These are phyloP conservation scores for Lanmaoa pseudosensibilis DNA, from an alignment of 768 basidiomycete genomes.

Conservation along the genomic window DNA sequence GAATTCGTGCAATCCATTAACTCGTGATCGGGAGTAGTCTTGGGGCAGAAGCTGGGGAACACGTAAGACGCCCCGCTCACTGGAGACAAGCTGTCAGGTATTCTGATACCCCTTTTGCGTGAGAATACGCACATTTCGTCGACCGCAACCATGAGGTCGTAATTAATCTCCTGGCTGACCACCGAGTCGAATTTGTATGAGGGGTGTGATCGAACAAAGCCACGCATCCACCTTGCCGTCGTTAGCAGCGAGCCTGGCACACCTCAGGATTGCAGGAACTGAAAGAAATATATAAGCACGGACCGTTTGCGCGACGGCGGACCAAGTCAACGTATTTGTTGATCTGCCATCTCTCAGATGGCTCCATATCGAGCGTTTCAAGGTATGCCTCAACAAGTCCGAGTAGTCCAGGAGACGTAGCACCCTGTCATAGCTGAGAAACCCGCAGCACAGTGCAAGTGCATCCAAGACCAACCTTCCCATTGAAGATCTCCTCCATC, in stretches of 20 bases:
- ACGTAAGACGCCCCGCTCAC: conserved; percentile 65
- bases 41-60: conserved; percentile 64
- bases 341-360: conserved; percentile 58
- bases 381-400: conserved; percentile 82
- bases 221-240: conserved; percentile 89
- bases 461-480: conserved; percentile 56
- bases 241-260: conserved; percentile 73
- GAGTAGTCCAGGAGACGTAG: conserved; percentile 75
- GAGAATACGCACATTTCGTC: conserved; percentile 80
- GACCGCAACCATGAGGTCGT: conserved; percentile 84
- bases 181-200: conserved; percentile 93
- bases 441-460: not conserved
- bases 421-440: conserved; percentile 43
- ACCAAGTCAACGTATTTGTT: conserved; percentile 79
- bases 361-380: conserved; percentile 77
- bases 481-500: conserved; percentile 89
- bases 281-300: conserved; percentile 21
- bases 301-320: conserved; percentile 76
- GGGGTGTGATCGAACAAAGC: conserved; percentile 88
- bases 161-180: conserved; percentile 88
- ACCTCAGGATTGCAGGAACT: conserved; percentile 1
- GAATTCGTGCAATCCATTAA: conserved; percentile 28
- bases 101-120: not conserved
- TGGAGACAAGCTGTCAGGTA: conserved; percentile 28
- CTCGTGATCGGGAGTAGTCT: conserved; percentile 44